phyloP scores from a whole-genome alignment of 495 filamentous ascomycete genomes.

The Penicillium samsonianum region DNA sequence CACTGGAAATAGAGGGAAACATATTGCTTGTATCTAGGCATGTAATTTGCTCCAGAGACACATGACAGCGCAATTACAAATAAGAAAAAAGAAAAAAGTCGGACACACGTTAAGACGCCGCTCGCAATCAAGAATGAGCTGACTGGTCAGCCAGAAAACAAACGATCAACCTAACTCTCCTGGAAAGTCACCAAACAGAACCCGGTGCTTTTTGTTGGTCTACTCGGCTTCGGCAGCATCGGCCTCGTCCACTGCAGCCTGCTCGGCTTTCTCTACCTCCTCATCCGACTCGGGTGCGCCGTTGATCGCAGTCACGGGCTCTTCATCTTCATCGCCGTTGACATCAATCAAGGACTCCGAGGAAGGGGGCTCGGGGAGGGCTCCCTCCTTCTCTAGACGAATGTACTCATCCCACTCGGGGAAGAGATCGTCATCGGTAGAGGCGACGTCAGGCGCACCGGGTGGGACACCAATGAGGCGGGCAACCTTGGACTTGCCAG shows the following conservation, averaged over 20 bases:
- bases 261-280: conserved; percentile 18
- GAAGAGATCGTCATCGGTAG: conserved; percentile 87
- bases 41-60: conserved; percentile 7
- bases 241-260: conserved; percentile 21
- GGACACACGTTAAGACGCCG: conserved; percentile 40
- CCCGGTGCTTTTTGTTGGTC: conserved; percentile 18
- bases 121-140: conserved; percentile 33
- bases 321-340: conserved; percentile 38
- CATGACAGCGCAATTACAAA: conserved; percentile 14
- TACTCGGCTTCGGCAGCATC: conserved; percentile 30
- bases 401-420: conserved; percentile 94
- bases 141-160: conserved; percentile 25
- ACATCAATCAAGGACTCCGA: conserved; percentile 53
- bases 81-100: conserved; percentile 23
- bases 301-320: conserved; percentile 35
- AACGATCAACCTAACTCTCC: conserved; percentile 32
- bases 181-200: conserved; percentile 24
- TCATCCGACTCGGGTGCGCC: conserved; percentile 37
- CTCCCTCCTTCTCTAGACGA: conserved; percentile 71
- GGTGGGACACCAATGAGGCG: conserved; percentile 82
- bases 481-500: conserved; percentile 78
- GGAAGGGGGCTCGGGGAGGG: conserved; percentile 39
- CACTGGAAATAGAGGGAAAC: conserved; percentile 8
- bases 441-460: conserved; percentile 45
- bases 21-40: conserved; percentile 15